Percentiles rank a stretch among this genome's conserved stretches.
phyloP scores from a whole-genome alignment of 2,329 filamentous ascomycete genomes.

The Epicoccum sorghinum region DNA sequence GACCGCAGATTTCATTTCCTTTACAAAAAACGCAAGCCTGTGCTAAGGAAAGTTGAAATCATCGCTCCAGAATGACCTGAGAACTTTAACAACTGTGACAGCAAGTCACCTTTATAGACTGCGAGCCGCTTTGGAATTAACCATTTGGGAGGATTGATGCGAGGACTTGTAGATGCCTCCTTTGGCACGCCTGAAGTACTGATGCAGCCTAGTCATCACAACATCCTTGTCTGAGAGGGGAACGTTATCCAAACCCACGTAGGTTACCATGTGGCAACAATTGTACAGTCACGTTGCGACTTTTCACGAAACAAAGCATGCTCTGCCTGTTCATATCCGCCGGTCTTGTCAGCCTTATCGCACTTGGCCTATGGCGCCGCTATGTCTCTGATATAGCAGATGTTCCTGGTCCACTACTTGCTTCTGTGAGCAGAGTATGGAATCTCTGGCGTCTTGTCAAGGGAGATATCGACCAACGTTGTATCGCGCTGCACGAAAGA shows the following conservation, averaged over 20 bases:
- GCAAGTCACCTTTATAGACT: too few species aligned
- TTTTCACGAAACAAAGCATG: background rate
- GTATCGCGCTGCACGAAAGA: conserved; percentile 2
- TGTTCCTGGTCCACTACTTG: background rate
- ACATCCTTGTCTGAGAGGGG: background rate
- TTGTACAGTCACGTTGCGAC: background rate
- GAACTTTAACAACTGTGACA: too few species aligned
- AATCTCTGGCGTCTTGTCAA: background rate
- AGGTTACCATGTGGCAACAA: too few species aligned
- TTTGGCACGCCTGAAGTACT: background rate
- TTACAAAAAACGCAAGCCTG: too few species aligned
- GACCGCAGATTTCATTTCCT: too few species aligned
- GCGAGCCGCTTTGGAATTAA: background rate
- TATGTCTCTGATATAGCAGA: background rate
- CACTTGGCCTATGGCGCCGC: background rate
- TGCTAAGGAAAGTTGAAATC: too few species aligned
- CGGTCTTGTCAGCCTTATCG: background rate
- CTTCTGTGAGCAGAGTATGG: background rate
- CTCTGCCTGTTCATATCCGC: background rate
- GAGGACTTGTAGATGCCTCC: background rate
- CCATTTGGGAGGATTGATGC: too few species aligned
- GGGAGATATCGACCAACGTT: conserved; percentile 1
- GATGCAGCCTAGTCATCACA: background rate
- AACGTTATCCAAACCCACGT: background rate
- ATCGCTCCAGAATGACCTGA: too few species aligned